A percentile compares a stretch with the other conserved stretches of the same genome.
Evolutionary conservation across 352 stramenopile species (phyloP).

Genomic region (Phytophthora citrophthora): DNA sequence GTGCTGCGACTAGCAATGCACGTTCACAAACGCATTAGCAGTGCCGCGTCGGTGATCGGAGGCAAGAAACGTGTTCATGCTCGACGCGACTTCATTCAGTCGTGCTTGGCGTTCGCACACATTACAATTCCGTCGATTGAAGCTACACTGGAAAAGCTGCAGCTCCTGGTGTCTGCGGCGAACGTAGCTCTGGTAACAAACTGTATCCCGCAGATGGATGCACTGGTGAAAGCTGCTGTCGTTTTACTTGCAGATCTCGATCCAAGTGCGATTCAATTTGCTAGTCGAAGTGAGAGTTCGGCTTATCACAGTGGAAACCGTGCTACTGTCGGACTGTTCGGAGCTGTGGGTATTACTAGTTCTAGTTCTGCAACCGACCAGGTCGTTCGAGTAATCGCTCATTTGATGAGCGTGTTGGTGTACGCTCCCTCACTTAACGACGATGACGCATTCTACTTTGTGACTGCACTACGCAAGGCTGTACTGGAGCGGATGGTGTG

Average conservation of each 20-base stretch:
- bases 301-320: background rate
- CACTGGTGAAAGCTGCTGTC: slow-evolving; percentile 83
- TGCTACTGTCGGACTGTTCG: slow-evolving; percentile 13
- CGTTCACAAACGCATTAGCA: slow-evolving; percentile 44
- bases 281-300: background rate
- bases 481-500: slow-evolving; percentile 55
- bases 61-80: slow-evolving; percentile 39
- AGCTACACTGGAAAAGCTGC: slow-evolving; percentile 48
- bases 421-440: slow-evolving; percentile 81
- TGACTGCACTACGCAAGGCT: slow-evolving; percentile 75
- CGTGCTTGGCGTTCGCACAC: slow-evolving; percentile 89
- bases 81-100: slow-evolving; percentile 84
- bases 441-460: slow-evolving; percentile 89
- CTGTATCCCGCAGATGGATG: slow-evolving; percentile 89
- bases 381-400: slow-evolving; percentile 42
- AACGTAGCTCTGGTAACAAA: slow-evolving; percentile 74
- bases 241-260: slow-evolving; percentile 79
- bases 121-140: slow-evolving; percentile 90
- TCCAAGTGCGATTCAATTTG: slow-evolving; percentile 7
- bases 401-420: slow-evolving; percentile 72
- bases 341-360: slow-evolving; percentile 9
- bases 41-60: slow-evolving; percentile 6
- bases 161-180: slow-evolving; percentile 69
- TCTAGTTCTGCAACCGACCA: slow-evolving; percentile 13
- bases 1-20: slow-evolving; percentile 73